A percentile compares a stretch with the other conserved stretches of the same genome.
phyloP scores from a whole-genome alignment of 306 rosid species.

The Gastrolobium bilobum region DNA sequence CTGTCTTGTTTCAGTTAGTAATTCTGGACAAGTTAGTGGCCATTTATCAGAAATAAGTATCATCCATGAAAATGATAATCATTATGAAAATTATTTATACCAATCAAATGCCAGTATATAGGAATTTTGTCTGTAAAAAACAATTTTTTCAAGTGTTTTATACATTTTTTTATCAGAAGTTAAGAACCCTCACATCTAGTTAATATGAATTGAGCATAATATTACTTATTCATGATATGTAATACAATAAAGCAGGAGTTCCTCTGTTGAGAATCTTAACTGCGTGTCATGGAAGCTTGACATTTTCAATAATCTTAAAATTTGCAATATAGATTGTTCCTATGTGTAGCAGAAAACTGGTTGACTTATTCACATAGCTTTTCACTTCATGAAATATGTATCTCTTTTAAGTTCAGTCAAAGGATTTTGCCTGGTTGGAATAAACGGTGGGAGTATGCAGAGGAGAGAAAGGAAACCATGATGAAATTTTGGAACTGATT shows the following conservation, averaged over 20 bases:
- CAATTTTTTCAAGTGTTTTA: background rate
- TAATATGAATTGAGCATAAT: background rate
- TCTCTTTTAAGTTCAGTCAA: constrained; percentile 6
- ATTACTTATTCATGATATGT: background rate
- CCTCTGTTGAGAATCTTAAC: constrained; percentile 24
- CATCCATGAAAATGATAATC: background rate
- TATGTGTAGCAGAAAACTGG: background rate
- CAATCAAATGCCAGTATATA: background rate
- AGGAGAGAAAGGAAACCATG: constrained; percentile 2
- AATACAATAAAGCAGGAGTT: constrained; percentile 18
- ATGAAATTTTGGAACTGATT: constrained; percentile 18
- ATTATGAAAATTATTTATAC: background rate
- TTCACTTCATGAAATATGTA: constrained; percentile 10
- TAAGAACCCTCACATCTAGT: background rate
- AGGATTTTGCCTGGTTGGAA: background rate
- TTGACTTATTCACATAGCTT: constrained; percentile 7
- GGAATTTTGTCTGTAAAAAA: background rate
- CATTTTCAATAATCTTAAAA: background rate
- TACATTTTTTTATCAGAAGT: background rate
- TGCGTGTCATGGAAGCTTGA: background rate
- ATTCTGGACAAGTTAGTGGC: constrained; percentile 28
- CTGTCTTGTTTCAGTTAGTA: background rate
- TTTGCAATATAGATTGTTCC: constrained; percentile 8
- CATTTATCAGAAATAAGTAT: constrained; percentile 1
- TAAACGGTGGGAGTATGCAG: constrained; percentile 9